Base-by-base conservation (phyloP, 805 yeast species). In the Blastobotrys mokoenaii region DNA sequence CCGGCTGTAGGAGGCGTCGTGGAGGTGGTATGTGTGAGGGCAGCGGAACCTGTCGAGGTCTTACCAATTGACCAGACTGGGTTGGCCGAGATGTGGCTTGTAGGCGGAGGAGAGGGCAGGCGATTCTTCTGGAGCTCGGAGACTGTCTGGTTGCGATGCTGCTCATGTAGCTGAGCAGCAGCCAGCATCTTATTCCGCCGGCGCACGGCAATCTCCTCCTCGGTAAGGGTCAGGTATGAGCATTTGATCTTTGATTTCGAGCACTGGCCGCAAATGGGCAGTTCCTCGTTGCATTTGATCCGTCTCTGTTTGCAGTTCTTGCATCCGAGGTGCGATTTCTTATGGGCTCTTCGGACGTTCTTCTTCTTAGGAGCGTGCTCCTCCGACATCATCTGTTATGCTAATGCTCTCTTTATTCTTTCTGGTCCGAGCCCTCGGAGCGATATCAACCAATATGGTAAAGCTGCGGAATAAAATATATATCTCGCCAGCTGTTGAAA, bases 251-350 rank as follows among this genome's bases (percentile, higher is more conserved):
- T 69, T 44, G 69, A 67, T 51, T 74, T 67, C 29, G 64, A 52
- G 57, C 85, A 80, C 54, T 77, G 78, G 43, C 62, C 60, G 54
- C 86, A 80, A 41, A 66, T 63, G 2, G 84, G 84, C n/a, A 76
- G 65, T 27, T 66, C 64, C 59, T 80, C 85, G 59, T 80, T 83
- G 59, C 85, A 79, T 53, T 79, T 80, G 57, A 79, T 76, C 34
- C 82, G 67, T 35, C 84, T 69, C 41, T 70, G 66, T 54, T 79
- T 79, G 61, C 85, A 79, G 16, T 80, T 77, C 2, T 76, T 78
- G 63, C 93, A 83, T n/a, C 93, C 90, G 43, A 75, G 58, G 55
- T 81, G 87, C 5, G 85, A 79, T 63, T 81, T 81, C 47, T 80
- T 68, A 61, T 81, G 87, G 48, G 73, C 71, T 54, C 82, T 67